Conservation (phyloP, 208 protist genomes). For the Herpetomonas muscarum region DNA sequence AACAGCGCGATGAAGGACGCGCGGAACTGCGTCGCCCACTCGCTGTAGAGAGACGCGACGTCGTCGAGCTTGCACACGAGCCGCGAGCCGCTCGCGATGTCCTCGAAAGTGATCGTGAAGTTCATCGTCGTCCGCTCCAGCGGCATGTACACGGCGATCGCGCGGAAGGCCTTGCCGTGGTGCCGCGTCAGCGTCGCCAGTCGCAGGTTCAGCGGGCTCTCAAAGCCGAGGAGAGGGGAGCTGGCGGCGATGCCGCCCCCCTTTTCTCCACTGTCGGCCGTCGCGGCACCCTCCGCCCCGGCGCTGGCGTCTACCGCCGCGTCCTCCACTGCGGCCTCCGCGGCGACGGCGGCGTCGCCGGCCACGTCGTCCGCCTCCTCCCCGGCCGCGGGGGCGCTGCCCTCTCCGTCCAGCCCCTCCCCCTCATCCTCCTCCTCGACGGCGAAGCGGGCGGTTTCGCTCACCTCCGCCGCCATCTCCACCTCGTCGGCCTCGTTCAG, state of each 20-base stretch:
- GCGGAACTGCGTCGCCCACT: conserved; percentile 76
- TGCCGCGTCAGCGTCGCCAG: conserved; percentile 80
- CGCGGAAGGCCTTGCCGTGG: conserved; percentile 77
- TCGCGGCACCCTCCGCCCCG: background rate
- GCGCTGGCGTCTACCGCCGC: background rate
- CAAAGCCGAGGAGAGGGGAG: conserved; percentile 51
- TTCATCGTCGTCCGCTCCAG: conserved; percentile 51
- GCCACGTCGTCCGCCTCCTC: conserved; percentile 12
- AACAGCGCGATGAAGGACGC: conserved; percentile 74
- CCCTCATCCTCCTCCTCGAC: background rate
- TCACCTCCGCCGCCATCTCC: conserved; percentile 37
- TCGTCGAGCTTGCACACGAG: conserved; percentile 69
- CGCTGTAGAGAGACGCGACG: conserved; percentile 57
- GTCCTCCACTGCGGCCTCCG: background rate
- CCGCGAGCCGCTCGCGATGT: conserved; percentile 67
- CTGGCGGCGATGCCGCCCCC: background rate
- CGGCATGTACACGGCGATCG: conserved; percentile 65
- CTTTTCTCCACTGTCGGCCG: background rate
- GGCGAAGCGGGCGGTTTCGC: conserved; percentile 6
- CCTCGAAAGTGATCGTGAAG: conserved; percentile 76
- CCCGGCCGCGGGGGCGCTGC: background rate
- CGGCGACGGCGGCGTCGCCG: background rate
- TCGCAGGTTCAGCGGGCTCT: conserved; percentile 83
- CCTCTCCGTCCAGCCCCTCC: background rate
- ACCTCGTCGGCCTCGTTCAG: conserved; percentile 42